phyloP scores from a whole-genome alignment of 75 land plant species.

The Selaginella tamariscina region DNA sequence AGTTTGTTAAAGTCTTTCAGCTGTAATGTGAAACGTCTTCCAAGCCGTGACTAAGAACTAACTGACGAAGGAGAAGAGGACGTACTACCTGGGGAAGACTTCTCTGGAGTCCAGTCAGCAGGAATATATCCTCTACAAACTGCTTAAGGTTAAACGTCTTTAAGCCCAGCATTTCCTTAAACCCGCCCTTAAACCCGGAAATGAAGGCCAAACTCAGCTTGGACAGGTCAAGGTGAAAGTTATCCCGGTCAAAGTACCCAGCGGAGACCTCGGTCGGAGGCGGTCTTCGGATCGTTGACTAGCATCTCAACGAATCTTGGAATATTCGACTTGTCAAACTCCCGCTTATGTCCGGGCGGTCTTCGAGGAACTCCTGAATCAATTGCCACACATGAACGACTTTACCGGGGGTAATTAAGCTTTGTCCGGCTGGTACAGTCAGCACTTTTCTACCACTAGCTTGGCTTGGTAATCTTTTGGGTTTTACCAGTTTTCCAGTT shows the following conservation, averaged over 20 bases:
- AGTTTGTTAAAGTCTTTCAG: conserved; percentile 61
- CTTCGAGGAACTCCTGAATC: conserved; percentile 96
- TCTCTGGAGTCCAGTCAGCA: not conserved
- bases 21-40: conserved; percentile 62
- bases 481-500: not conserved
- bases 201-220: conserved; percentile 56
- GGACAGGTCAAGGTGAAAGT: conserved; percentile 22
- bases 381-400: conserved; percentile 55
- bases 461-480: too few relatives aligned
- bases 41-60: conserved; percentile 13
- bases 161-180: conserved; percentile 65
- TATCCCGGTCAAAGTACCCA: conserved; percentile 41
- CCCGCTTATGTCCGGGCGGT: conserved; percentile 83
- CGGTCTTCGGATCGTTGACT: conserved; percentile 49
- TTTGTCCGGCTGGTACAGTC: not conserved
- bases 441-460: too few relatives aligned
- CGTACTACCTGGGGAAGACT: not conserved
- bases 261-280: conserved; percentile 63
- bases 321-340: conserved; percentile 55
- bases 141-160: conserved; percentile 54
- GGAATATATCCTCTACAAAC: not conserved
- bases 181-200: conserved; percentile 52
- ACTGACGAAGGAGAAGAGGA: not conserved
- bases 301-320: conserved; percentile 84
- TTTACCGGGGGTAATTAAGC: not conserved